Evolutionary conservation across 1,139 yeast genomes (phyloP), one percentile per base, ranked within the genome.

Genomic region (Lodderomyces elongisporus): DNA sequence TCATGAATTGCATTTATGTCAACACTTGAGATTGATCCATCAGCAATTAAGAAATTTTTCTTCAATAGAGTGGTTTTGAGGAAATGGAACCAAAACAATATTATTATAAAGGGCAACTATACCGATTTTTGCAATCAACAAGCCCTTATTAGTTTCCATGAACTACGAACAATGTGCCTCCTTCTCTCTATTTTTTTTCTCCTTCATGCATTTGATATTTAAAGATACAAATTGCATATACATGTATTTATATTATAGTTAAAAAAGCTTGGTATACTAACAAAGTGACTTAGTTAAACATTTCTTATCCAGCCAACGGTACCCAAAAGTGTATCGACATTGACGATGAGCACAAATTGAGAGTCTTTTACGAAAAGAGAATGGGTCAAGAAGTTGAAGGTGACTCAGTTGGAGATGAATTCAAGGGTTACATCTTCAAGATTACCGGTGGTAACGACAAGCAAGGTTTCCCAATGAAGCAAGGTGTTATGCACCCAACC

Each of bases 401-500:
- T 73, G 98, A 91, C 75, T 73, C 87, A 52, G 84, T 91, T 60
- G 95, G 95, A 63, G 98, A 93, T 61, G 97, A 89, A 76, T 89
- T 89, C 93, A 89, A 88, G 76, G 98, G 98, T 63, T 91, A 91
- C 89, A 72, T 88, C 66, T 89, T 91, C 85, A 91, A 81, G 79
- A 89, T 91, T 72, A 76, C 97, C 58, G 98, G 98, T 67, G 98
- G 98, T 83, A 93, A 93, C 85, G 98, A 91, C 79, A 91, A 91
- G 78, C 98, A 91, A 79, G 98, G 98, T 79, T 93, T 91, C 96
- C 97, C 98, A 76, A 91, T 93, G 98, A 91, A 89, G 75, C 98
- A 91, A 77, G 96, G 96, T 82, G 98, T 91, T 53, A 78, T 91
- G 81, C 94, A 87, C 79, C 97, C 98, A 74, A 87, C 94, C 81